phyloP scores from a whole-genome alignment of 2,329 filamentous ascomycete species.

The Aureobasidium sp. region DNA sequence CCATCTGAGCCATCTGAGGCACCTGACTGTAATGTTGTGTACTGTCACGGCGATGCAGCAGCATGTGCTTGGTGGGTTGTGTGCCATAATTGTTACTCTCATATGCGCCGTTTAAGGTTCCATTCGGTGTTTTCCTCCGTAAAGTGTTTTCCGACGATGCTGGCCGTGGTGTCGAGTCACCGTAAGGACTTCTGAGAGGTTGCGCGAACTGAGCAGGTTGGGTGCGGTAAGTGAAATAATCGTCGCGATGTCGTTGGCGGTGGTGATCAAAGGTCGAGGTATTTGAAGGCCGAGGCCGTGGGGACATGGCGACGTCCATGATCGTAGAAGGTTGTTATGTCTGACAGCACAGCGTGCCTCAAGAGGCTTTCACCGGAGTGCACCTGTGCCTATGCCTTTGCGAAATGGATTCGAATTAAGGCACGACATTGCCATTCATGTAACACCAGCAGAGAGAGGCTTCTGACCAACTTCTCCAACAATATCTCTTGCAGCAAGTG shows the following conservation, averaged over 20 bases:
- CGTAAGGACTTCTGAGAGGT: conserved; percentile 11
- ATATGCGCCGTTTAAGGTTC: conserved; percentile 86
- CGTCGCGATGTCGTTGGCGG: conserved; percentile 12
- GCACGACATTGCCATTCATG: conserved; percentile 12
- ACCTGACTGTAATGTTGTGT: background rate
- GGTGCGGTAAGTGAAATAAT: conserved; percentile 7
- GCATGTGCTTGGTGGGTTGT: conserved; percentile 63
- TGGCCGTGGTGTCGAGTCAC: background rate
- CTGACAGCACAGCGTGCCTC: conserved; percentile 10
- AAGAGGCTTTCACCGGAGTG: conserved; percentile 19
- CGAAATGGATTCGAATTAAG: conserved; percentile 16
- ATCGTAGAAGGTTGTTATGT: background rate
- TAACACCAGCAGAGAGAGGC: background rate
- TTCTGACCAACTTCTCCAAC: conserved; percentile 5
- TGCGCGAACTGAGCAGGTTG: conserved; percentile 6
- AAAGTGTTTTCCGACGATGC: conserved; percentile 59
- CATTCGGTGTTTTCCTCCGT: conserved; percentile 85
- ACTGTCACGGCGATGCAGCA: conserved; percentile 45
- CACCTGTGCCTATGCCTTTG: conserved; percentile 28
- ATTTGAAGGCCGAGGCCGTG: conserved; percentile 15
- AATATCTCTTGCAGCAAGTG: conserved; percentile 8
- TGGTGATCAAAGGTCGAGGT: conserved; percentile 11
- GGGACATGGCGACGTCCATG: conserved; percentile 8
- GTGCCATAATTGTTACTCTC: conserved; percentile 56
- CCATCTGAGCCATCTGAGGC: conserved; percentile 41